phyloP scores from a whole-genome alignment of 1,284 basidiomycete species.

The Golubevia sp. region DNA sequence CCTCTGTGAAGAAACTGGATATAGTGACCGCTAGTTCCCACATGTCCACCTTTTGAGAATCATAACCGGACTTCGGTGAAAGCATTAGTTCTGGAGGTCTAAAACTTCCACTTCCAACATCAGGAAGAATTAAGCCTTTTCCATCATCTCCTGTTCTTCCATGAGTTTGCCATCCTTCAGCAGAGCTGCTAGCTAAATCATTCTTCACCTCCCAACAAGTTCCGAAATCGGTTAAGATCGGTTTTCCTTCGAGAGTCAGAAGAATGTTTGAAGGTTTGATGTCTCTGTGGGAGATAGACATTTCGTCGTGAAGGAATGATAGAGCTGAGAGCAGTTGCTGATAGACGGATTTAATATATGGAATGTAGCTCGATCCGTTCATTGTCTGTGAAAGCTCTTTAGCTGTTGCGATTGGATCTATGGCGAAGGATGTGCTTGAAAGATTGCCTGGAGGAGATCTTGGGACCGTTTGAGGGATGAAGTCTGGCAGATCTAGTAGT shows the following conservation, averaged over 20 bases:
- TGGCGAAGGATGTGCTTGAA: neutral
- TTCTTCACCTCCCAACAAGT: constrained; percentile 16
- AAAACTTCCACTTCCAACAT: constrained; percentile 38
- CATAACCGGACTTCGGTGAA: constrained; percentile 34
- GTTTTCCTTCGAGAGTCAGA: constrained; percentile 15
- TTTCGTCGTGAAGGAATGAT: constrained; percentile 23
- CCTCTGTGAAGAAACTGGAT: constrained; percentile 26
- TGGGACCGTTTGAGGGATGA: neutral
- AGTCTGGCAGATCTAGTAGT: constrained; percentile 7
- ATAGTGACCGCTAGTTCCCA: constrained; percentile 37
- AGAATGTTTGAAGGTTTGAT: constrained; percentile 48
- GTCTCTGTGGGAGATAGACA: constrained; percentile 40
- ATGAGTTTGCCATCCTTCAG: neutral
- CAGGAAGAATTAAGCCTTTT: constrained; percentile 11
- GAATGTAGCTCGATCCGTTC: neutral
- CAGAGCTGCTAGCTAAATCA: neutral
- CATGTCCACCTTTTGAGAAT: constrained; percentile 35
- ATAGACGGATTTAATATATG: constrained; percentile 8
- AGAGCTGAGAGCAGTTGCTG: constrained; percentile 17
- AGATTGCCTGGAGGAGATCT: constrained; percentile 1
- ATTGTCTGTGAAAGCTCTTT: neutral
- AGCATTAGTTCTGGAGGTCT: constrained; percentile 49
- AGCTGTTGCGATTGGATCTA: neutral
- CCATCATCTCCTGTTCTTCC: constrained; percentile 6
- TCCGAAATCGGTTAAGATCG: constrained; percentile 37